These are phyloP conservation scores for Antarctomyces pellizariae DNA, from an alignment of 495 filamentous ascomycete genomes.

Conservation along the genomic window DNA sequence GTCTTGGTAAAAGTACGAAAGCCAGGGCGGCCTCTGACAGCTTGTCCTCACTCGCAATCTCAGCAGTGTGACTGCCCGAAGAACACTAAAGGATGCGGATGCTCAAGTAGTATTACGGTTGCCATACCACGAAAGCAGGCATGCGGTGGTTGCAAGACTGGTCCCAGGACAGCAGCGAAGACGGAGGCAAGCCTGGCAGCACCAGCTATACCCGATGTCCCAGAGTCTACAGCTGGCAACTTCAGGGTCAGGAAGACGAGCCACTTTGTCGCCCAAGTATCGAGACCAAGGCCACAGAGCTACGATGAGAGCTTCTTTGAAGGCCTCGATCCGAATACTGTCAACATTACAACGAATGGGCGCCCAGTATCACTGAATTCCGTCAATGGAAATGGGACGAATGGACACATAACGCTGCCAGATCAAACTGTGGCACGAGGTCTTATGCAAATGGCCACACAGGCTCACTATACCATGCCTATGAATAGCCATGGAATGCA, in stretches of 20 bases:
- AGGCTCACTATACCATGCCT: too few species aligned
- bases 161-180: slow-evolving; percentile 1
- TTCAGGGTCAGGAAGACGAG: slow-evolving; percentile 22
- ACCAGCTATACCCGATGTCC: slow-evolving; percentile 4
- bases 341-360: slow-evolving; percentile 15
- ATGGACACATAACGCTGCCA: not conserved
- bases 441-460: too few species aligned
- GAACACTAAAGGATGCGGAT: too few species aligned
- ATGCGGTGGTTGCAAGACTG: slow-evolving; percentile 19
- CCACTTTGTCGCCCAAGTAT: too few species aligned
- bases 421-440: slow-evolving; percentile 1
- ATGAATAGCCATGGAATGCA: too few species aligned
- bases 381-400: slow-evolving; percentile 1
- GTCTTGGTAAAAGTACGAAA: slow-evolving; percentile 60
- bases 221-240: slow-evolving; percentile 9
- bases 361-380: slow-evolving; percentile 3
- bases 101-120: slow-evolving; percentile 24
- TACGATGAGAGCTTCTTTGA: slow-evolving; percentile 19
- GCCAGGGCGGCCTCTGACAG: slow-evolving; percentile 53
- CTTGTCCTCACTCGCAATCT: slow-evolving; percentile 48
- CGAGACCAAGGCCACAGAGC: slow-evolving; percentile 19
- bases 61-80: slow-evolving; percentile 25
- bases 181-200: slow-evolving; percentile 1
- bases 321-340: slow-evolving; percentile 20
- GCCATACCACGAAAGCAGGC: slow-evolving; percentile 27